Evolutionary conservation across 192 early-diverging fungal genomes (phyloP).

Genomic region (Piromyces sp.): DNA sequence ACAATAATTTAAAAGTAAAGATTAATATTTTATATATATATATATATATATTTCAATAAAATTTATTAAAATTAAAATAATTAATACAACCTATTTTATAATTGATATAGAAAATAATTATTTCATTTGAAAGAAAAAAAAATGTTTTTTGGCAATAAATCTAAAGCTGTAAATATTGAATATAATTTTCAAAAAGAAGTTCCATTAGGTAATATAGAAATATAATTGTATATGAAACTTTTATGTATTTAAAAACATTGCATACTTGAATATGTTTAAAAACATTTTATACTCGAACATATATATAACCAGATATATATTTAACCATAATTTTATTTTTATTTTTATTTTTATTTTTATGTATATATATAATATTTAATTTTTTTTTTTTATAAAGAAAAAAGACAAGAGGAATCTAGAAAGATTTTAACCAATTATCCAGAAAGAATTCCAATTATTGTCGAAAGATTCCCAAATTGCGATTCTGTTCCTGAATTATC

Average conservation of each 20-base stretch:
- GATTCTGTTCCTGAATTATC: neutral
- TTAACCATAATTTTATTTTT: too few species aligned
- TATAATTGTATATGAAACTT: too few species aligned
- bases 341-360: neutral
- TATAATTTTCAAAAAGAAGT: neutral
- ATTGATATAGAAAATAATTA: neutral
- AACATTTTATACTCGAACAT: too few species aligned
- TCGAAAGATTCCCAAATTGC: neutral
- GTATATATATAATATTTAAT: neutral
- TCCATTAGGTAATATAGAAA: neutral
- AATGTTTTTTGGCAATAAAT: neutral
- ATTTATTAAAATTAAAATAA: too few species aligned
- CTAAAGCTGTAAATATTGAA: neutral
- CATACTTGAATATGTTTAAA: too few species aligned
- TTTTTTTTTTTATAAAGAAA: neutral
- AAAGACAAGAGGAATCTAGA: neutral
- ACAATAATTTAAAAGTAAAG: too few species aligned
- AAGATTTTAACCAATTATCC: neutral
- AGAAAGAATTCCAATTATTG: neutral
- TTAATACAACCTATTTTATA: too few species aligned
- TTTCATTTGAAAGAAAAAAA: neutral
- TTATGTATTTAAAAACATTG: too few species aligned
- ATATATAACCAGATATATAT: too few species aligned
- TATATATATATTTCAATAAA: too few species aligned
- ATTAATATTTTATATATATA: too few species aligned